phyloP scores from a whole-genome alignment of 805 yeast genomes.

The Saccharomycodes ludwigii region DNA sequence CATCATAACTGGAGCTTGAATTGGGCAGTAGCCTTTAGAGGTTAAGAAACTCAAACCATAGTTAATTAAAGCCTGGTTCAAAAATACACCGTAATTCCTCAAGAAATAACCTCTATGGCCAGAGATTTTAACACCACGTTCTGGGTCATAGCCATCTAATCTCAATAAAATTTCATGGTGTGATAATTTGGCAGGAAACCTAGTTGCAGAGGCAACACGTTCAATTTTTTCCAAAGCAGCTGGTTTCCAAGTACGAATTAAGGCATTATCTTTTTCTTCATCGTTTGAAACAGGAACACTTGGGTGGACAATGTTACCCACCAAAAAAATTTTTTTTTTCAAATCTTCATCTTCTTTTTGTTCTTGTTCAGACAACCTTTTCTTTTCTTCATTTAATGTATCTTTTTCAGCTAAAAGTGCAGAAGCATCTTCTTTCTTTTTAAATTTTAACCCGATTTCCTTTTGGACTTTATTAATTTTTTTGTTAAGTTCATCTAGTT shows the following conservation, averaged over 20 bases:
- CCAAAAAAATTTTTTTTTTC: constrained; percentile 70
- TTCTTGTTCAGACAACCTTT: constrained; percentile 52
- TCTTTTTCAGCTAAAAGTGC: constrained; percentile 79
- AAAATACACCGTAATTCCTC: constrained; percentile 89
- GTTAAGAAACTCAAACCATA: constrained; percentile 83
- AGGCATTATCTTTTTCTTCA: constrained; percentile 78
- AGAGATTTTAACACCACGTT: constrained; percentile 92
- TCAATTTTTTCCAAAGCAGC: constrained; percentile 48
- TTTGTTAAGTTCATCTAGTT: constrained; percentile 84
- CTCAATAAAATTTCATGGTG: constrained; percentile 93
- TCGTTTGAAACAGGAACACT: constrained; percentile 77
- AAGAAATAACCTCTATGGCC: constrained; percentile 98
- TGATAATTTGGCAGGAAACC: constrained; percentile 65
- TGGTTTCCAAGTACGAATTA: constrained; percentile 83
- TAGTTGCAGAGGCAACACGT: constrained; percentile 64
- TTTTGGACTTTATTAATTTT: constrained; percentile 80
- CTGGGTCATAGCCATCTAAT: constrained; percentile 96
- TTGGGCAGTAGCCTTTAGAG: constrained; percentile 67
- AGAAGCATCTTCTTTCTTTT: constrained; percentile 88
- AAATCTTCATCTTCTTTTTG: constrained; percentile 67
- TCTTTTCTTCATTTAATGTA: constrained; percentile 55
- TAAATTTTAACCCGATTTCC: constrained; percentile 83
- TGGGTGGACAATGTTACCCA: constrained; percentile 92
- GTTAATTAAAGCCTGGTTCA: constrained; percentile 96
- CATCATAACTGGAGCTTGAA: constrained; percentile 99